Evolutionary conservation across 1,139 yeast genomes (phyloP).

Genomic region (Candida sanyaensis): DNA sequence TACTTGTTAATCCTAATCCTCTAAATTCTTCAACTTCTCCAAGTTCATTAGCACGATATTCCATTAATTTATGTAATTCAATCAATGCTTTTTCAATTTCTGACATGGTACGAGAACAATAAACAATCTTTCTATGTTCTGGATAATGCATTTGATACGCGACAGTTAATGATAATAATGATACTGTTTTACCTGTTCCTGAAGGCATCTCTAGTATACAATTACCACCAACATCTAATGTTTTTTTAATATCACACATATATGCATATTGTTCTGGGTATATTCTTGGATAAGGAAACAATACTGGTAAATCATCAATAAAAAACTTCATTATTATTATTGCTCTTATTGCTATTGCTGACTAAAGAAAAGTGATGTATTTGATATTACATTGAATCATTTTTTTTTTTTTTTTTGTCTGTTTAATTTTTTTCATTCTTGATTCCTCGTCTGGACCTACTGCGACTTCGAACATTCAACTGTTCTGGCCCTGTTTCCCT

Average conservation of each 20-base stretch:
- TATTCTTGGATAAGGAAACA: constrained; percentile 95
- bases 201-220: constrained; percentile 99
- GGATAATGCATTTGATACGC: constrained; percentile 97
- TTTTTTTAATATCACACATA: constrained; percentile 92
- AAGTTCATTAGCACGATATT: constrained; percentile 73
- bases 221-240: constrained; percentile 96
- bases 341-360: no score
- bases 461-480: no score
- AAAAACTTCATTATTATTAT: constrained; percentile 56
- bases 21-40: constrained; percentile 87
- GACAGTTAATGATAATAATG: constrained; percentile 83
- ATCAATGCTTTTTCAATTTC: constrained; percentile 97
- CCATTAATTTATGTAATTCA: constrained; percentile 90
- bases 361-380: neutral
- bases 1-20: constrained; percentile 90
- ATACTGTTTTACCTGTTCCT: constrained; percentile 98
- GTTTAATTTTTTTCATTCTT: neutral
- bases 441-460: no score
- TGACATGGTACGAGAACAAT: constrained; percentile 99
- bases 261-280: constrained; percentile 98
- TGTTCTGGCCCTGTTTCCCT: no score
- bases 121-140: constrained; percentile 89
- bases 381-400: neutral
- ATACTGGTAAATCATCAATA: constrained; percentile 92
- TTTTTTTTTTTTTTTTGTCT: neutral